Percentiles rank a stretch among this genome's conserved stretches.
phyloP scores from a whole-genome alignment of 768 basidiomycete genomes.

The Pholiota conissans region DNA sequence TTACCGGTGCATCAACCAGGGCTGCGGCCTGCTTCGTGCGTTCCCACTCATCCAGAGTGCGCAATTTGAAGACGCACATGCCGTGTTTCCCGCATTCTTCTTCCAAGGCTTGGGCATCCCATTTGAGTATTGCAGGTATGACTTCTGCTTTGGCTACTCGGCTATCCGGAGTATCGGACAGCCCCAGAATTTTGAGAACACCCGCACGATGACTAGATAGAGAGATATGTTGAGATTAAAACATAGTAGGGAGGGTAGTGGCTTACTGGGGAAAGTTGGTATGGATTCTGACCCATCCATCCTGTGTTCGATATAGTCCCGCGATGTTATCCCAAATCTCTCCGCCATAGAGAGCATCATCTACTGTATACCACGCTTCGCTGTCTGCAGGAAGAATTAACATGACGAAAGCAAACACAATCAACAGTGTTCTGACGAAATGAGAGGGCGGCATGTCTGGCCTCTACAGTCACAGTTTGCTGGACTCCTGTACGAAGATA shows the following conservation, averaged over 20 bases:
- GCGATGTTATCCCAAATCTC: constrained; percentile 49
- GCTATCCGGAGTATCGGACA: constrained; percentile 26
- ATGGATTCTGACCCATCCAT: constrained; percentile 54
- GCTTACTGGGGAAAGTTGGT: constrained; percentile 66
- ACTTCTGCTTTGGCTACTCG: constrained; percentile 35
- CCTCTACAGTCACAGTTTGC: constrained; percentile 52
- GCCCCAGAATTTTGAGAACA: constrained; percentile 44
- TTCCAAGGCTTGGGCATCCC: constrained; percentile 50
- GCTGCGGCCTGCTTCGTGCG: constrained; percentile 46
- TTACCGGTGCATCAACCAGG: constrained; percentile 38
- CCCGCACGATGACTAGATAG: constrained; percentile 47
- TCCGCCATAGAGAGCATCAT: constrained; percentile 33
- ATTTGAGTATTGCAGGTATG: constrained; percentile 33
- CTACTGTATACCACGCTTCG: constrained; percentile 49
- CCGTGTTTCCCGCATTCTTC: constrained; percentile 39
- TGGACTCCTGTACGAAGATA: constrained; percentile 42
- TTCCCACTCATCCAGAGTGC: constrained; percentile 52
- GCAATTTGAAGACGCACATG: constrained; percentile 52
- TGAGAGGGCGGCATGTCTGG: constrained; percentile 54
- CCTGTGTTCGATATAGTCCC: constrained; percentile 55
- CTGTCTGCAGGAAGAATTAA: constrained; percentile 35
- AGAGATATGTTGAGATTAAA: not conserved
- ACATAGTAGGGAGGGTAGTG: not conserved
- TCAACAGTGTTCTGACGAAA: constrained; percentile 40
- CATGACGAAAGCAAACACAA: not conserved